Conservation (phyloP, 2,329 filamentous ascomycete genomes). For the Ceratocystis papillata region DNA sequence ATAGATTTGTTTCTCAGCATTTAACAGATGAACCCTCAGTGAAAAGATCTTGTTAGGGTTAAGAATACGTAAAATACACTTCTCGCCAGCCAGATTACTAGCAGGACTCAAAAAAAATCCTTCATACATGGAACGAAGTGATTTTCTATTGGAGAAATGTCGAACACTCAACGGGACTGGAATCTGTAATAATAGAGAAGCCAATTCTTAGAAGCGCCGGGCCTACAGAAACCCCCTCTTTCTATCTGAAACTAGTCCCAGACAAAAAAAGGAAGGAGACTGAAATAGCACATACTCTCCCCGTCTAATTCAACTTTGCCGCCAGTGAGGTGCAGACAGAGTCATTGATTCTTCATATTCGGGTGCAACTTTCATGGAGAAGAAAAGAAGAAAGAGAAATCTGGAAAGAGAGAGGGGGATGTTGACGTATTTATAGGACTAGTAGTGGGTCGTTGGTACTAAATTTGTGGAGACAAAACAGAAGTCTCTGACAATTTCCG, state of each 20-base stretch:
- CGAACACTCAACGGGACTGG: slow-evolving; percentile 55
- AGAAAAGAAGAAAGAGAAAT: slow-evolving; percentile 32
- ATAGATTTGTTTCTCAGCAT: too few relatives aligned
- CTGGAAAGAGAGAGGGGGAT: slow-evolving; percentile 13
- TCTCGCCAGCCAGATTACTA: neutral
- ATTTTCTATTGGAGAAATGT: slow-evolving; percentile 33
- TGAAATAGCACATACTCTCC: slow-evolving; percentile 40
- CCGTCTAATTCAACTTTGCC: slow-evolving; percentile 49
- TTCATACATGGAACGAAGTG: neutral
- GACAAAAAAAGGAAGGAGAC: slow-evolving; percentile 18
- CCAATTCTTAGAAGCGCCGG: slow-evolving; percentile 56
- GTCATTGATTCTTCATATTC: slow-evolving; percentile 47
- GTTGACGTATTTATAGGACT: slow-evolving; percentile 19
- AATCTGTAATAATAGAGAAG: slow-evolving; percentile 37
- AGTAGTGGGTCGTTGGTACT: neutral
- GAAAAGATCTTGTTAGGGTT: too few relatives aligned
- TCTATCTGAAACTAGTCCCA: slow-evolving; percentile 24
- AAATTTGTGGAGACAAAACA: slow-evolving; percentile 1
- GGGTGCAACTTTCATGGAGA: slow-evolving; percentile 44
- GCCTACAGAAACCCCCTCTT: slow-evolving; percentile 20
- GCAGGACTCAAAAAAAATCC: neutral
- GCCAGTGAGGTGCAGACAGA: slow-evolving; percentile 34
- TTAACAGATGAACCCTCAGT: too few relatives aligned
- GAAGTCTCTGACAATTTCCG: neutral
- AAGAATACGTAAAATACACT: too few relatives aligned